Conservation (phyloP, 768 basidiomycete species). For the Boletus subparvulus region DNA sequence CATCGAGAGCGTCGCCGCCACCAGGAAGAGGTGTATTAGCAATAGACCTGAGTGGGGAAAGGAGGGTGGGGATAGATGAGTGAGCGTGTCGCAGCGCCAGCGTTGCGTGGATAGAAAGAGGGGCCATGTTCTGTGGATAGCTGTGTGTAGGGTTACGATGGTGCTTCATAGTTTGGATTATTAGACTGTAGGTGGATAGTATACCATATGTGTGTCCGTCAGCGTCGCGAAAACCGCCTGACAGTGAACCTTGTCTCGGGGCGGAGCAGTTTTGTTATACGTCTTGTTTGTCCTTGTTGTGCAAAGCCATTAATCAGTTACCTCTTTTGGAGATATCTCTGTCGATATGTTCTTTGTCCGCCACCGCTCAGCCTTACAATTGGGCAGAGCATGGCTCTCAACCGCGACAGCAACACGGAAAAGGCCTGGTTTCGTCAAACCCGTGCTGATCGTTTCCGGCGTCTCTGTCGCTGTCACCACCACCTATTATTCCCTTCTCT, state of each 20-base stretch:
- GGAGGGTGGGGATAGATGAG: conserved; percentile 27
- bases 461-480: conserved; percentile 44
- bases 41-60: conserved; percentile 25
- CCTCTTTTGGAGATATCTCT: conserved; percentile 18
- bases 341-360: conserved; percentile 13
- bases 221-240: background rate
- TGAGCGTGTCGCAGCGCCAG: conserved; percentile 30
- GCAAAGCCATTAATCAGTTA: conserved; percentile 11
- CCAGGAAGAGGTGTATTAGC: background rate
- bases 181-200: background rate
- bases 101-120: conserved; percentile 23
- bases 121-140: conserved; percentile 12
- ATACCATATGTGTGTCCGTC: background rate
- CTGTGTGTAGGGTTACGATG: conserved; percentile 23
- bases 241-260: background rate
- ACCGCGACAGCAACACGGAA: background rate
- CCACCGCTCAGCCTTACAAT: no score
- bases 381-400: background rate
- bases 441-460: conserved; percentile 35
- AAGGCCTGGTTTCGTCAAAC: background rate
- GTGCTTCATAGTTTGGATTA: conserved; percentile 25
- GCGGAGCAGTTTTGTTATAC: background rate
- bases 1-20: conserved; percentile 10
- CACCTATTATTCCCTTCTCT: conserved; percentile 53
- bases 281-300: conserved; percentile 27